phyloP scores from a whole-genome alignment of 306 rosid genomes.

The Benincasa hispida region DNA sequence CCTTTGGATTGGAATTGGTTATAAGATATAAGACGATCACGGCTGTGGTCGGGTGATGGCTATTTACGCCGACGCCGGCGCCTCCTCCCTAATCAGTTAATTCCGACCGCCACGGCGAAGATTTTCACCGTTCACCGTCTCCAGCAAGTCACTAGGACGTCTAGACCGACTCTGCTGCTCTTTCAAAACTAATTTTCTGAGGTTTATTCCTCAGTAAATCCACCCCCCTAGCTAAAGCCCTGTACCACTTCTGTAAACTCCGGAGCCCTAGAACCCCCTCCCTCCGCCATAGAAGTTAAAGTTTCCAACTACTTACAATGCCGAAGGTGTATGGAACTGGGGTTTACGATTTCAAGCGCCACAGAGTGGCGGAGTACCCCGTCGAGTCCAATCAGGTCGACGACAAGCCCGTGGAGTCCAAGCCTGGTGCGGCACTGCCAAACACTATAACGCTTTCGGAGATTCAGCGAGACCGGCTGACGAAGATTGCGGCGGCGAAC shows the following conservation, averaged over 20 bases:
- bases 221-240: background rate
- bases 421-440: conserved; percentile 41
- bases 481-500: conserved; percentile 65
- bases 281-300: background rate
- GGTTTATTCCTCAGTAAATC: conserved; percentile 5
- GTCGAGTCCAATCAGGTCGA: conserved; percentile 24
- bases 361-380: conserved; percentile 90
- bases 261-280: background rate
- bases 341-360: conserved; percentile 74
- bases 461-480: conserved; percentile 84
- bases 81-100: background rate
- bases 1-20: background rate
- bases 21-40: background rate
- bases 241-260: background rate
- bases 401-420: conserved; percentile 38
- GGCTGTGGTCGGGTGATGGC: background rate
- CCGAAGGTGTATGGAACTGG: conserved; percentile 87
- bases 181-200: background rate
- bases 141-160: background rate
- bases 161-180: background rate
- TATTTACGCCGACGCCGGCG: conserved; percentile 2
- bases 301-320: conserved; percentile 21
- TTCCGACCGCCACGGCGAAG: background rate
- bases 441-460: conserved; percentile 67
- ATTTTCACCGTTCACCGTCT: background rate